These are phyloP conservation scores for Phaeodactylum tricornutum DNA, from an alignment of 108 stramenopile genomes.

Conservation along the genomic window DNA sequence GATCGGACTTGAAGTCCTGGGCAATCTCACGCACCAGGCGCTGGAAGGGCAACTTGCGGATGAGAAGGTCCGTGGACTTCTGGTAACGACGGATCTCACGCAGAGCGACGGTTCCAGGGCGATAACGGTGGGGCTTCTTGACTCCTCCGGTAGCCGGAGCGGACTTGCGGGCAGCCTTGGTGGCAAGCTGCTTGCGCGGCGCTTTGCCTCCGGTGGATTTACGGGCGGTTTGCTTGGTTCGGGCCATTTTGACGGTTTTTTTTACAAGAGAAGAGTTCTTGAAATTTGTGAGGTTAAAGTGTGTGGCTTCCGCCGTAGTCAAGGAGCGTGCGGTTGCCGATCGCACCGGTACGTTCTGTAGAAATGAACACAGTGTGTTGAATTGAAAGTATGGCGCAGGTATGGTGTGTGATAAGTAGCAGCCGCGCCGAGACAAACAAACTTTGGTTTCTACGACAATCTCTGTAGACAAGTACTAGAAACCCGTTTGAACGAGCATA, in stretches of 20 bases:
- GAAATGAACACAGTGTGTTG: no score
- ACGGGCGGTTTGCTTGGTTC: slow-evolving; percentile 98
- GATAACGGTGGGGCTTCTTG: slow-evolving; percentile 76
- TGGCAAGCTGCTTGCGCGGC: slow-evolving; percentile 88
- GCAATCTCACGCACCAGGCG: slow-evolving; percentile 82
- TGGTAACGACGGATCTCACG: slow-evolving; percentile 93
- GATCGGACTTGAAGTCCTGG: slow-evolving; percentile 82
- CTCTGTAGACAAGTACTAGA: no score
- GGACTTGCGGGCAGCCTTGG: slow-evolving; percentile 85
- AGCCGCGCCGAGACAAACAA: no score
- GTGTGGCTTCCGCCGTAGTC: no score
- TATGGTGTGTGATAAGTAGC: no score
- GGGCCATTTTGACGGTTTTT: slow-evolving; percentile 91
- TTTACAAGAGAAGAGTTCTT: no score
- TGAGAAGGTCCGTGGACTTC: slow-evolving; percentile 88
- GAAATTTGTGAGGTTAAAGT: no score
- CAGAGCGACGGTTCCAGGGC: slow-evolving; percentile 86
- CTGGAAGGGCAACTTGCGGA: slow-evolving; percentile 95
- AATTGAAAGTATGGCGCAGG: no score
- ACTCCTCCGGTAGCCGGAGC: slow-evolving; percentile 84
- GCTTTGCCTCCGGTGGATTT: slow-evolving; percentile 98
- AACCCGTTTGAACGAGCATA: no score
- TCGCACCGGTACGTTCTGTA: no score
- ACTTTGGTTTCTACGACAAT: no score
- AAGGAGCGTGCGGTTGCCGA: no score